Conservation (phyloP, 768 basidiomycete species). For the Lentinula aciculospora region DNA sequence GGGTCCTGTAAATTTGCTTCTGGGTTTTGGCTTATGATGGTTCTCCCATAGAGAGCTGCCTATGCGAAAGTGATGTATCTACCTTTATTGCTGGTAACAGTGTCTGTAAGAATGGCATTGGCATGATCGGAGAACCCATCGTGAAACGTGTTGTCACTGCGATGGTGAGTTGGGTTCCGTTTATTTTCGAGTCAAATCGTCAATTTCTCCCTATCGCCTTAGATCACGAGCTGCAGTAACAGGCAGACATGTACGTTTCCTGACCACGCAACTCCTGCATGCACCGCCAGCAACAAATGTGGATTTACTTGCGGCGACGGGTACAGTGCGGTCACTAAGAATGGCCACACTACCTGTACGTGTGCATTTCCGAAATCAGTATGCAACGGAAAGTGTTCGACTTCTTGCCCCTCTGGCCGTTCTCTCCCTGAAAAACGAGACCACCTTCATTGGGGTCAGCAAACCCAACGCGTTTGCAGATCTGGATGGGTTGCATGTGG, state of each 20-base stretch:
- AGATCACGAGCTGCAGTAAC: constrained; percentile 18
- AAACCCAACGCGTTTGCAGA: constrained; percentile 18
- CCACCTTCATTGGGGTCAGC: constrained; percentile 14
- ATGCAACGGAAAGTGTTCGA: constrained; percentile 26
- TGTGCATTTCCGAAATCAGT: constrained; percentile 19
- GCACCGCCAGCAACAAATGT: constrained; percentile 19
- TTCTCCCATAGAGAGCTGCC: not conserved
- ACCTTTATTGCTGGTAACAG: not conserved
- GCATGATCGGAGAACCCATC: not conserved
- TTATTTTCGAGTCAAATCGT: not conserved
- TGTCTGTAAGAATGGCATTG: not conserved
- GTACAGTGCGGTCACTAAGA: constrained; percentile 10
- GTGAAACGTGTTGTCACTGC: not conserved
- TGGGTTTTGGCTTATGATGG: not conserved
- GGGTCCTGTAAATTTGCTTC: not conserved
- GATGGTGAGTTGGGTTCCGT: not conserved
- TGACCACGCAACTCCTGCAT: constrained; percentile 17
- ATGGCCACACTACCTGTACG: constrained; percentile 13
- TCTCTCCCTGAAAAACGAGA: constrained; percentile 8
- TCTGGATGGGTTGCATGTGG: constrained; percentile 26
- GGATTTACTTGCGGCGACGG: constrained; percentile 25
- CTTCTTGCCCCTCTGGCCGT: constrained; percentile 6
- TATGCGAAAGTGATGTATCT: not conserved
- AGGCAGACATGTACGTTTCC: constrained; percentile 22
- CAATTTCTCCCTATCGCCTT: not conserved